Conservation (phyloP, 306 rosid species). For the Corylus heterophylla region DNA sequence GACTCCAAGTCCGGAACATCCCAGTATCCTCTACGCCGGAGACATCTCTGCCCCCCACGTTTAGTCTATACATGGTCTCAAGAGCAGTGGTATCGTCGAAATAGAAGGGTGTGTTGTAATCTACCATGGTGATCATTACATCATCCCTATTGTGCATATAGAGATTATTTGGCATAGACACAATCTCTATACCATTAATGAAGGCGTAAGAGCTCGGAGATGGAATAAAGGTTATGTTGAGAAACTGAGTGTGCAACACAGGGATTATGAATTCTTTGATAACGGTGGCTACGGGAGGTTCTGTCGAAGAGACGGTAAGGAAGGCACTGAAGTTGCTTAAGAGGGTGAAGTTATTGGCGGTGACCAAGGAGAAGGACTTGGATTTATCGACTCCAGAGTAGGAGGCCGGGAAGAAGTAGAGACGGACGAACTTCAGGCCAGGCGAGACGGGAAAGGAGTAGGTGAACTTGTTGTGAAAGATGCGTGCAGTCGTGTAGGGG, state of each 20-base stretch:
- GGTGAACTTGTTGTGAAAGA: not conserved
- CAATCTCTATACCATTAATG: conserved; percentile 30
- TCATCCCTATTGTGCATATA: not conserved
- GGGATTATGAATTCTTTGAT: too few relatives aligned
- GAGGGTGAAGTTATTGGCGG: conserved; percentile 10
- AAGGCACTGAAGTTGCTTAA: conserved; percentile 14
- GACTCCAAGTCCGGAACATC: conserved; percentile 23
- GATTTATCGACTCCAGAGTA: conserved; percentile 13
- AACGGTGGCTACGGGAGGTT: too few relatives aligned
- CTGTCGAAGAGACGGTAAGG: too few relatives aligned
- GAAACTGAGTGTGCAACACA: too few relatives aligned
- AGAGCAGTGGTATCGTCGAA: conserved; percentile 19
- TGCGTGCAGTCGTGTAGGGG: not conserved
- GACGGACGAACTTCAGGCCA: conserved; percentile 31
- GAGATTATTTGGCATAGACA: conserved; percentile 29
- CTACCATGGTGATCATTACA: not conserved
- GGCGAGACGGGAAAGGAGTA: conserved; percentile 4
- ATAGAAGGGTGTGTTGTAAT: not conserved
- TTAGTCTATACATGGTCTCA: conserved; percentile 25
- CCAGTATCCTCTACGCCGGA: conserved; percentile 10
- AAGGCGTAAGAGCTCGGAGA: conserved; percentile 22
- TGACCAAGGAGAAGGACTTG: conserved; percentile 20
- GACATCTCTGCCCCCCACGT: conserved; percentile 10
- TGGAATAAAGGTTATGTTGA: conserved; percentile 15
- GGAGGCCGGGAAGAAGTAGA: conserved; percentile 23